Evolutionary conservation across 768 basidiomycete species (phyloP), one percentile per base, ranked within the genome.

Genomic region (Leccinellum luteum): DNA sequence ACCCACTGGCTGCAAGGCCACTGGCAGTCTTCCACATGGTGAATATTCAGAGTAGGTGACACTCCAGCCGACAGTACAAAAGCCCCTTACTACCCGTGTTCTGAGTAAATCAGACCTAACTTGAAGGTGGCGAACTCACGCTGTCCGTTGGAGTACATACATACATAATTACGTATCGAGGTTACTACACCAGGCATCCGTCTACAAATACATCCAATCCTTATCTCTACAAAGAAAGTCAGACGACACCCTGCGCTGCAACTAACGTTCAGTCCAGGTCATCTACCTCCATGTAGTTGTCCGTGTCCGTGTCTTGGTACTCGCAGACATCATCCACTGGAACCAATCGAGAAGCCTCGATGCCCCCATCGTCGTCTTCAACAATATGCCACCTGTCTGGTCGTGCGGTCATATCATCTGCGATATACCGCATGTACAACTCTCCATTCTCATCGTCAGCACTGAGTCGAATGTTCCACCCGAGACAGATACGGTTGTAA

Each of bases 381-480:
- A 65, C 34, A 43, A 74, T 65, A 53, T 59, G 65, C 79, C 79
- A 81, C 35, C 79, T 65, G 52, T 85, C 85, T 25, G 76, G 72
- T 21, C 74, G 69, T 41, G 72, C 71, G 14, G 62, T 68, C 55
- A 82, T 75, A 56, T 81, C 79, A 6, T 66, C 67, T n/a, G 66
- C 52, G 35, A 78, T 64, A 66, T 75, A 73, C 21, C 69, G 73
- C 68, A 81, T 76, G 63, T 69, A 81, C 43, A 61, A 57, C 21
- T 74, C 73, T 19, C 80, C 80, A 19, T 66, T 68, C 10, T 72
- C 69, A 61, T 81, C 81, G 43, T 74, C 74, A 7, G 69, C 68
- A 35, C 72, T 77, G 48, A 85, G 69, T 19, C 71, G 61, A 54
- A 90, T 78, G 61, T 88, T 89, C 86, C 86, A 90, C 5, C 89